phyloP scores from a whole-genome alignment of 495 filamentous ascomycete species.

The Pyrenula massariospora region DNA sequence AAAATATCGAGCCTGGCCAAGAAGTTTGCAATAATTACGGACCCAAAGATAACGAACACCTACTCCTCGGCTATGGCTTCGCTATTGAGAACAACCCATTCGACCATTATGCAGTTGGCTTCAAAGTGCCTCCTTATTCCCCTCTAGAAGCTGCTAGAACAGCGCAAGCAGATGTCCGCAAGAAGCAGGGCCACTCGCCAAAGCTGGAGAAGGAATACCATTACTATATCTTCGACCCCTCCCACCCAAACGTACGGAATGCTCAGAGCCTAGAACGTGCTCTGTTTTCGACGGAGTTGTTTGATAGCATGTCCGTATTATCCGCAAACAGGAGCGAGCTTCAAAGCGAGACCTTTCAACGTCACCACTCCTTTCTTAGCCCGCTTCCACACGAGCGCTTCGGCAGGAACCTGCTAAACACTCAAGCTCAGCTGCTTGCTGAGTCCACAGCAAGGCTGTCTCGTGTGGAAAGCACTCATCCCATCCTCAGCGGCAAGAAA shows the following conservation, averaged over 20 bases:
- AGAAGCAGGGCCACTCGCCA: conserved; percentile 8
- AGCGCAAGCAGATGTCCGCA: conserved; percentile 23
- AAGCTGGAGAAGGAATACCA: conserved; percentile 20
- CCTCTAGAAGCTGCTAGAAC: conserved; percentile 24
- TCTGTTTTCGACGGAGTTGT: conserved; percentile 32
- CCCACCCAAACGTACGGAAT: conserved; percentile 25
- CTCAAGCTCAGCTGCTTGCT: not conserved
- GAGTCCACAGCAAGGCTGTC: not conserved
- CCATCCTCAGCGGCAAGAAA: not conserved
- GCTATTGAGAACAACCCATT: conserved; percentile 43
- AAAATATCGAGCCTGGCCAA: conserved; percentile 30
- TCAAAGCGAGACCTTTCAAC: conserved; percentile 6
- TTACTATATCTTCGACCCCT: conserved; percentile 35
- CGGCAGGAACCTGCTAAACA: not conserved
- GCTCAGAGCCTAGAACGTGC: conserved; percentile 27
- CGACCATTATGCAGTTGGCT: conserved; percentile 38
- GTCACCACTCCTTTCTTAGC: not conserved
- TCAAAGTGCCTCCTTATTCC: conserved; percentile 28
- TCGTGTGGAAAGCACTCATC: not conserved
- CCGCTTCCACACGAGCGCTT: not conserved
- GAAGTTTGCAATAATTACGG: conserved; percentile 62
- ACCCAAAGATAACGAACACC: conserved; percentile 53
- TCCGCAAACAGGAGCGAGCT: conserved; percentile 29
- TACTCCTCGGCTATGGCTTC: conserved; percentile 61
- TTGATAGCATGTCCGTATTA: conserved; percentile 28